Evolutionary conservation across 78 protist genomes (phyloP).

Genomic region (Dictyostelium firmibasis): DNA sequence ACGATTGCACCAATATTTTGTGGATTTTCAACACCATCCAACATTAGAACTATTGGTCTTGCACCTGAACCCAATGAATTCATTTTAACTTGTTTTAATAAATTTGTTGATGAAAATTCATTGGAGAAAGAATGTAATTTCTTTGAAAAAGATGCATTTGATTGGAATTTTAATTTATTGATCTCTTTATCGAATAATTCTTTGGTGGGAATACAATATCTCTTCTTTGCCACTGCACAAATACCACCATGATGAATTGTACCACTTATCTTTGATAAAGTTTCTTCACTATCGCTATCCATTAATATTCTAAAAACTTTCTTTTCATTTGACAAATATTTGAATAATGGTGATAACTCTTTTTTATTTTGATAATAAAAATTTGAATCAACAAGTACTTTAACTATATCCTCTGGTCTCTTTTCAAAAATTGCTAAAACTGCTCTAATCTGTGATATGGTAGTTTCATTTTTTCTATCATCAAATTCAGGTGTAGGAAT

Average conservation of each 20-base stretch:
- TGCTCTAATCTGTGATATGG: neutral
- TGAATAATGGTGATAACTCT: neutral
- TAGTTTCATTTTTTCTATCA: neutral
- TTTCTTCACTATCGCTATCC: neutral
- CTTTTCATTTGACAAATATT: neutral
- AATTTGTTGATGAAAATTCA: neutral
- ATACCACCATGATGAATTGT: conserved; percentile 61
- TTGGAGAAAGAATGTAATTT: neutral
- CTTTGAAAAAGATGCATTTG: neutral
- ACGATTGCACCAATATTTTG: conserved; percentile 41
- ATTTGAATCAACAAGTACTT: neutral
- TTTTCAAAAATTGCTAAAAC: conserved; percentile 4
- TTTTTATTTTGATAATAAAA: neutral
- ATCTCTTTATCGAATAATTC: conserved; percentile 10
- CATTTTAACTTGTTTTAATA: neutral
- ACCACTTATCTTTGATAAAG: neutral
- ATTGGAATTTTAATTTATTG: neutral
- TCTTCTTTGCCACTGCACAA: neutral
- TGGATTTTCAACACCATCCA: conserved; percentile 67
- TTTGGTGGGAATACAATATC: neutral
- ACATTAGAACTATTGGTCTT: conserved; percentile 33
- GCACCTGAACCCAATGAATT: neutral
- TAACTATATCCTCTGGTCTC: conserved; percentile 4
- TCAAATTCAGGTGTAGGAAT: no score
- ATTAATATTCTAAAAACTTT: neutral